Conservation (phyloP, 768 basidiomycete genomes). For the Leccinum subtestaceum region DNA sequence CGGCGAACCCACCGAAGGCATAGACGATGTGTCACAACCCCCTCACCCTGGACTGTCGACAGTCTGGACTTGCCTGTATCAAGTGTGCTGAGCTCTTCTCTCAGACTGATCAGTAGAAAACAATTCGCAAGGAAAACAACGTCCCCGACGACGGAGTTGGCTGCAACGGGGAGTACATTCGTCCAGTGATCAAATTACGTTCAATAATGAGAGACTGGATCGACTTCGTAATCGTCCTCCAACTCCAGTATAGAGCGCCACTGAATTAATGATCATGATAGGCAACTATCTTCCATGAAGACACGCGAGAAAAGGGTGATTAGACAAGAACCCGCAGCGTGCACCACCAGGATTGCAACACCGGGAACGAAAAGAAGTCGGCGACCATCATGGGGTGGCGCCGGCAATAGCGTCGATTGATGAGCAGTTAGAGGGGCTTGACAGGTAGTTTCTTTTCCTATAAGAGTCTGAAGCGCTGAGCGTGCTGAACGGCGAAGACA, state of each 20-base stretch:
- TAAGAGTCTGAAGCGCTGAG: slow-evolving; percentile 35
- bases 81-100: slow-evolving; percentile 22
- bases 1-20: no score
- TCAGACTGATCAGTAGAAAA: slow-evolving; percentile 47
- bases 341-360: slow-evolving; percentile 44
- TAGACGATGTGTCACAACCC: no score
- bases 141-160: slow-evolving; percentile 56
- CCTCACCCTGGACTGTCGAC: no score
- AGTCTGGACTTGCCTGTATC: no score
- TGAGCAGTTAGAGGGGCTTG: slow-evolving; percentile 6
- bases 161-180: slow-evolving; percentile 45
- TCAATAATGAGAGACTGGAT: slow-evolving; percentile 59
- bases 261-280: slow-evolving; percentile 36
- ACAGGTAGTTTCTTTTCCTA: slow-evolving; percentile 28
- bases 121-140: slow-evolving; percentile 50
- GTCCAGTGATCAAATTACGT: slow-evolving; percentile 46
- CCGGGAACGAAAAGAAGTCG: slow-evolving; percentile 40
- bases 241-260: slow-evolving; percentile 48
- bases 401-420: slow-evolving; percentile 38
- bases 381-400: slow-evolving; percentile 36
- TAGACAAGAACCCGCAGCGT: slow-evolving; percentile 15
- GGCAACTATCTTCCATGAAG: slow-evolving; percentile 29
- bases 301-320: slow-evolving; percentile 8
- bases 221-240: slow-evolving; percentile 47
- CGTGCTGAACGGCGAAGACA: neutral